Conservation (phyloP, 257 asterid species). For the Gentiana dahurica region DNA sequence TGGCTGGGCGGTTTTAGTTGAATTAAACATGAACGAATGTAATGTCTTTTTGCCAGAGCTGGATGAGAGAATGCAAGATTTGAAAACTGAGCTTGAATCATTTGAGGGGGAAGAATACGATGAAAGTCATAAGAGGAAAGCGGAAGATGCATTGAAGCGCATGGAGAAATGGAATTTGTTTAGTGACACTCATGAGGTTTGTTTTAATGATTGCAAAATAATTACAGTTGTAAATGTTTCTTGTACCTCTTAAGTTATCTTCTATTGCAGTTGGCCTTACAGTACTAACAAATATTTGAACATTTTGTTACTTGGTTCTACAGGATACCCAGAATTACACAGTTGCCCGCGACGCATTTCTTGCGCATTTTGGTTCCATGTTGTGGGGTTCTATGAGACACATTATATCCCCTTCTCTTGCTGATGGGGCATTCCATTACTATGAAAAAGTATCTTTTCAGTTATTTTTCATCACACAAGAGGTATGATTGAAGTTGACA, state of each 20-base stretch:
- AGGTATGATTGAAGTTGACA: slow-evolving; percentile 38
- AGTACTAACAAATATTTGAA: not conserved
- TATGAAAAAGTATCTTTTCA: slow-evolving; percentile 91
- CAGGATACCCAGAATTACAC: slow-evolving; percentile 88
- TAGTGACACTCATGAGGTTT: slow-evolving; percentile 70
- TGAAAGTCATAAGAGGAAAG: slow-evolving; percentile 66
- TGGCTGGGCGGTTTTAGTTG: not conserved
- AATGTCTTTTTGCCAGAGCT: slow-evolving; percentile 55
- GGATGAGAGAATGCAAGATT: slow-evolving; percentile 95
- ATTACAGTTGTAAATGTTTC: not conserved
- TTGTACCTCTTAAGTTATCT: not conserved
- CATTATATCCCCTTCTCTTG: slow-evolving; percentile 86
- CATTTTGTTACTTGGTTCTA: slow-evolving; percentile 12
- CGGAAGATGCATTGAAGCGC: slow-evolving; percentile 85
- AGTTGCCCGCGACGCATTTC: slow-evolving; percentile 94
- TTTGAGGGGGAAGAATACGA: slow-evolving; percentile 77
- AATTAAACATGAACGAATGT: not conserved
- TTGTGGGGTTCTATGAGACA: slow-evolving; percentile 97
- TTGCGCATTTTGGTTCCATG: slow-evolving; percentile 94
- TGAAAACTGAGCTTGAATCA: slow-evolving; percentile 76
- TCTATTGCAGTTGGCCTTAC: not conserved
- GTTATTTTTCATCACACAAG: slow-evolving; percentile 82
- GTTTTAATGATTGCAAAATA: slow-evolving; percentile 4
- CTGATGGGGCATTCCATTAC: slow-evolving; percentile 97
- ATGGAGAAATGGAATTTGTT: slow-evolving; percentile 98